Base-by-base conservation (phyloP, 2,329 filamentous ascomycete genomes). In the Pleoardoris graminearum region DNA sequence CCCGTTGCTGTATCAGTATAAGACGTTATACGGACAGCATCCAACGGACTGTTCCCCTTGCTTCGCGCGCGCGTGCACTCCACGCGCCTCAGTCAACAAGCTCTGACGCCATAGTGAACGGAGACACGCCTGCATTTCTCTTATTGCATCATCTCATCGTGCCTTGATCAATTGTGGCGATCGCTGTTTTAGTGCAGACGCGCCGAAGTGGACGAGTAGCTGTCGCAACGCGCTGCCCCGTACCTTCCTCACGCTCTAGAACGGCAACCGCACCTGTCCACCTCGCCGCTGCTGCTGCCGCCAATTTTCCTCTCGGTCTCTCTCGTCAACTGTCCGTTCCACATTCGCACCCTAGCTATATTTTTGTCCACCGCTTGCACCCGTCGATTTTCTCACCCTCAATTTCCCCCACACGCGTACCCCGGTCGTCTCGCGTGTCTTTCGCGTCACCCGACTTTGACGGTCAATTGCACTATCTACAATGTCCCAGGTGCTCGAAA, bases 401-500 rank as follows among this genome's bases (percentile, higher is more conserved):
- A 16, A 17, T 23, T 25, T 27, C 38, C 33, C 16, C n/a, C 4
- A 23, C 44, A 14, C 44, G n/a, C 32, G 22, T 33, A 39, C 37
- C 25, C 23, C 38, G 12, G 30, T 36, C 43, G 50, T 43, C 37
- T 52, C 51, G 12, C 25, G 21, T 11, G 14, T n/a, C 17, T 1
- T n/a, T 36, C 45, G 43, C 37, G 39, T 41, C 44, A 17, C 29
- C 16, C 19, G 23, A 12, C 17, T 44, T 32, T 12, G 22, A 46
- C 41, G 36, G 50, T 52, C n/a, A 16, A 17, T 8, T 10, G 16
- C 27, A 12, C 2, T 16, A 33, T 41, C 46, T 10, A 43, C 38
- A 16, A 54, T 54, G 52, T 54, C 52, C 14, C 38, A 48, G 35
- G 45, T 44, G 4, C 55, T 67, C 47, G 62, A 65, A 39, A 55